Conservation (phyloP, 805 yeast species). For the Cephaloascus fragrans region DNA sequence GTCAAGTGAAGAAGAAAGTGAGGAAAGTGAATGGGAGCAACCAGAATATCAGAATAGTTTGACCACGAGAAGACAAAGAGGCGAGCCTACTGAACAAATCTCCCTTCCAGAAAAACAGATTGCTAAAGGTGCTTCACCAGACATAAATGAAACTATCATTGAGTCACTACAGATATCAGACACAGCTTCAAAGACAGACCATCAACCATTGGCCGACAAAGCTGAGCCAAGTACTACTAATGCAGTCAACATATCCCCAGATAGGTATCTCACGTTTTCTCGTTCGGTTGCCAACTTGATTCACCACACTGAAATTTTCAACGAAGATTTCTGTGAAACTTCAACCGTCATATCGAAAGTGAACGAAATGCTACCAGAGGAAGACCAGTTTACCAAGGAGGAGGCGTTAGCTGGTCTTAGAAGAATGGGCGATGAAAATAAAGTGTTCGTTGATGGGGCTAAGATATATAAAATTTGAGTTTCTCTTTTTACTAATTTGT, state of each 20-base stretch:
- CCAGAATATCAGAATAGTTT: constrained; percentile 3
- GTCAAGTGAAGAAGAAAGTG: constrained; percentile 14
- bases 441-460: constrained; percentile 37
- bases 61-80: constrained; percentile 15
- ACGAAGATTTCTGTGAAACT: constrained; percentile 30
- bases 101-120: not conserved
- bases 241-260: constrained; percentile 34
- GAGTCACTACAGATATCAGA: constrained; percentile 1
- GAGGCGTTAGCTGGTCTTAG: constrained; percentile 35
- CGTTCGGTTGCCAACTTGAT: constrained; percentile 36
- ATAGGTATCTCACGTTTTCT: constrained; percentile 37
- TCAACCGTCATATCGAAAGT: constrained; percentile 26
- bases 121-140: too few species aligned
- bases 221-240: constrained; percentile 6
- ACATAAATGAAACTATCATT: too few species aligned
- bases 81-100: constrained; percentile 9
- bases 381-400: constrained; percentile 32
- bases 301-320: constrained; percentile 27
- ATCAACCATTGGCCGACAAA: constrained; percentile 7
- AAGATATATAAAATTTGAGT: constrained; percentile 33
- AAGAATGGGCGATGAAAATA: constrained; percentile 32
- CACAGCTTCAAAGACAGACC: constrained; percentile 7
- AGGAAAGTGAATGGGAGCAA: too few species aligned
- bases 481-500: not conserved
- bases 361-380: constrained; percentile 33